Evolutionary conservation across 495 filamentous ascomycete species (phyloP), one percentile per base, ranked within the genome.

Genomic region (Aspergillus sclerotioniger): DNA sequence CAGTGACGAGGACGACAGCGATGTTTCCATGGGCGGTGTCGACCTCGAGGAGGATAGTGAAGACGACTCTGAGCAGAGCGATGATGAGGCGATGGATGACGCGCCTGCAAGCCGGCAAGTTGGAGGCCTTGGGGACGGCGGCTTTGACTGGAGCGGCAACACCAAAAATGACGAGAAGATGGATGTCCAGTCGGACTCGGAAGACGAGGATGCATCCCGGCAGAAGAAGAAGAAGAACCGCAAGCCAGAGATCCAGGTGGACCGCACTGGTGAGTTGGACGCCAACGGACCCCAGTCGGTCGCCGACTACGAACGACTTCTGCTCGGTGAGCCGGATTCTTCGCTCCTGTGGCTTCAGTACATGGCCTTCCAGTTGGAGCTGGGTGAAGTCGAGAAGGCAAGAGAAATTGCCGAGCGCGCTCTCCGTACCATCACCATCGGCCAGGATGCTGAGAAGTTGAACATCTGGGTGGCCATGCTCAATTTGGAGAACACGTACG

Each of bases 391-490:
- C 28, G 83, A 84, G 39, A 92, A 89, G 70, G 91, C 94, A 8
- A 84, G 94, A 50, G 85, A 92, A 54, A 86, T 96, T 60, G 92
- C 90, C 21, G 88, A 96, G 71, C 88, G 94, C 57, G 94, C 94
- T 12, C 79, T 97, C 54, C 85, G 87, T 62, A 92, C 87, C 9
- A 98, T 98, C 68, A 86, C 87, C 71, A 91, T 93, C 62, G 83
- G 86, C 19, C 90, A 96, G 65, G 86, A 96, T 64, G 80, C 83
- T 0, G 95, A 96, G 71, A 96, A 96, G 76, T 74, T 94, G 65
- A 96, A 96, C 73, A 83, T 96, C 58, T 98, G 94, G 94, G 84
- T 92, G 60, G 95, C 90, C 2, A 82, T 93, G 71, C 81, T 98
- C 58, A 97, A 98, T 74, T 80, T 98, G 59, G 94, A 98, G 71